Conservation (phyloP, 805 yeast genomes). For the Suhomyces sp. region DNA sequence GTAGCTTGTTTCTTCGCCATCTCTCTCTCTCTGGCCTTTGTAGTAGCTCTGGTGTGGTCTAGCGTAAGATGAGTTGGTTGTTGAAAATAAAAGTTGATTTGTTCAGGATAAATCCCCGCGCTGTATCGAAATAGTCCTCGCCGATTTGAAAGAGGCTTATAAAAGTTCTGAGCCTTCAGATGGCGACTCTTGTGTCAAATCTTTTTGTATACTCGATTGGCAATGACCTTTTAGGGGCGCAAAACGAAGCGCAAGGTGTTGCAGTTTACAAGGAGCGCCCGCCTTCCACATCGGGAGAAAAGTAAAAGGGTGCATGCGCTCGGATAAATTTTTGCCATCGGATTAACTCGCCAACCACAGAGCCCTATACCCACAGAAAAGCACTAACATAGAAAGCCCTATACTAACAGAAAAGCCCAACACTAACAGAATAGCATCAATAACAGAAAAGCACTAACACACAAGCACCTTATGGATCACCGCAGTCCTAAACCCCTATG, state of each 20-base stretch:
- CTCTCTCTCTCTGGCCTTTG: too few relatives aligned
- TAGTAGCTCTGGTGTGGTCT: too few relatives aligned
- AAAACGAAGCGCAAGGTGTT: neutral
- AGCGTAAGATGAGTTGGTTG: too few relatives aligned
- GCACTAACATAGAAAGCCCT: too few relatives aligned
- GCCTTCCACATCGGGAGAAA: neutral
- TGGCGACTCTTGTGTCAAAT: neutral
- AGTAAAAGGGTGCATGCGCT: neutral
- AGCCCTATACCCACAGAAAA: too few relatives aligned
- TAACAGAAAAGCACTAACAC: too few relatives aligned
- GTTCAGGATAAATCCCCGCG: neutral
- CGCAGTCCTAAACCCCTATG: too few relatives aligned
- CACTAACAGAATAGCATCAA: too few relatives aligned
- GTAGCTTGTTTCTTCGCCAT: constrained; percentile 19
- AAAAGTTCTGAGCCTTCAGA: neutral
- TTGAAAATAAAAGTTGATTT: too few relatives aligned
- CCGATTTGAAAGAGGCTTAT: neutral
- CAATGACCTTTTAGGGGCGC: neutral
- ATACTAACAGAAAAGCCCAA: too few relatives aligned
- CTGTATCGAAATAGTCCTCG: neutral
- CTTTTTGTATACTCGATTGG: neutral
- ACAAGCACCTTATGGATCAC: too few relatives aligned
- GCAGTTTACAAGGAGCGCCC: neutral
- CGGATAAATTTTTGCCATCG: neutral
- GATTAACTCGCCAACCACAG: neutral